Base-by-base conservation (phyloP, 2,329 filamentous ascomycete species). In the Basipetospora chlamydospora region DNA sequence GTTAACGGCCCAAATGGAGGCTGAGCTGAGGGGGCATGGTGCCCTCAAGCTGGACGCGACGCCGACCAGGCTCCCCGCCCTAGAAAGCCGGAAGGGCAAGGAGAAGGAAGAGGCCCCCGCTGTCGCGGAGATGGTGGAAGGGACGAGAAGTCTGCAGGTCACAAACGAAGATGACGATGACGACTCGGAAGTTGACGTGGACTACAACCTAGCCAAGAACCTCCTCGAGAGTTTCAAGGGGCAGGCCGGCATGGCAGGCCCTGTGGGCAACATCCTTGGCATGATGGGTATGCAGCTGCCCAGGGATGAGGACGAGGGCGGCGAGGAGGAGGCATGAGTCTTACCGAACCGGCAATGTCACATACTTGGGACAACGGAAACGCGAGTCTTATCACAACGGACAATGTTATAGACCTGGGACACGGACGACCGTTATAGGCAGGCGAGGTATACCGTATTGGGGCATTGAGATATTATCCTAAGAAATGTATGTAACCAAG, bases 171-270 rank as follows among this genome's bases (percentile, higher is more conserved):
- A 61, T 6, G 57, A 66, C 20, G 62, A 65, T 17, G 60, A 72
- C 26, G 64, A 67, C 3, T 65, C 70, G 7, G 63, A 62, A 8
- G 58, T 56, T 3, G 59, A 73, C 8, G 67, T 71, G 0, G 75
- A 80, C 37, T 81, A 86, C 46, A 88, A 90, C 42, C 64, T 98
- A 17, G 86, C 83, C 13, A 85, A 81, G 54, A 96, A 96, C 49
- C 64, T 98, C 38, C 64, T 98, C 2, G 85, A 95, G 54, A 88
- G 84, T 47, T 87, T 98, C 58, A 92, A 93, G 51, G 79, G 82
- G 12, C 88, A 96, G 54, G 84, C 67, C 13, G 90, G 90, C 10
- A 73, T 80, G 63, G 67, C 84, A 22, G 90, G 90, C 0, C 90
- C 90, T 1, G 81, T 82, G 2, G 77, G 87, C 1, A 96, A 95